Percentiles rank a stretch among this genome's conserved stretches.
phyloP scores from a whole-genome alignment of 2,329 filamentous ascomycete genomes.

The Pseudocercospora fuligena region DNA sequence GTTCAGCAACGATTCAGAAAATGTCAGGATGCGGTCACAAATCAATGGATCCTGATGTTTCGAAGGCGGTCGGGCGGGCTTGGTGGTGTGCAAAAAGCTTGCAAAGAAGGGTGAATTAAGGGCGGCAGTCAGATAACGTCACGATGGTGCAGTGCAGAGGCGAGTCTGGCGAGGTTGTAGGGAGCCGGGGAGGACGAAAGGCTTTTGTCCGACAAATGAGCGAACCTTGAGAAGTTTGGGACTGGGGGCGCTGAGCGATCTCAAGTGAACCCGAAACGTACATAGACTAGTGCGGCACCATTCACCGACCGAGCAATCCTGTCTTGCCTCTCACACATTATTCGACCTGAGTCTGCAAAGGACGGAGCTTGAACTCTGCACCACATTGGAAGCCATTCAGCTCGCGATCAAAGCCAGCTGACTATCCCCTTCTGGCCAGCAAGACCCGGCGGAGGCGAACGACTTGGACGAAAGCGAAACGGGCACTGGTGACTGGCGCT shows the following conservation, averaged over 20 bases:
- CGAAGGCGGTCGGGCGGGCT: background rate
- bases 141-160: background rate
- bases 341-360: background rate
- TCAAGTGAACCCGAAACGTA: conserved; percentile 8
- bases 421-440: conserved; percentile 1
- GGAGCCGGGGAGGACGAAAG: background rate
- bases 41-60: background rate
- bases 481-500: background rate
- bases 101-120: conserved; percentile 10
- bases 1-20: too few species aligned
- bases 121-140: conserved; percentile 1
- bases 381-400: background rate
- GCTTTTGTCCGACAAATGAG: conserved; percentile 6
- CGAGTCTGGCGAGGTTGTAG: background rate
- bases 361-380: background rate
- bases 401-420: conserved; percentile 1
- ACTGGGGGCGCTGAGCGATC: background rate
- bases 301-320: background rate
- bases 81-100: background rate
- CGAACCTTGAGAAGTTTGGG: background rate
- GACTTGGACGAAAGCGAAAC: background rate
- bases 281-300: background rate
- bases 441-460: conserved; percentile 1
- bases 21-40: background rate
- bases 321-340: background rate